Conservation (phyloP, 768 basidiomycete genomes). For the Phaffia australis region DNA sequence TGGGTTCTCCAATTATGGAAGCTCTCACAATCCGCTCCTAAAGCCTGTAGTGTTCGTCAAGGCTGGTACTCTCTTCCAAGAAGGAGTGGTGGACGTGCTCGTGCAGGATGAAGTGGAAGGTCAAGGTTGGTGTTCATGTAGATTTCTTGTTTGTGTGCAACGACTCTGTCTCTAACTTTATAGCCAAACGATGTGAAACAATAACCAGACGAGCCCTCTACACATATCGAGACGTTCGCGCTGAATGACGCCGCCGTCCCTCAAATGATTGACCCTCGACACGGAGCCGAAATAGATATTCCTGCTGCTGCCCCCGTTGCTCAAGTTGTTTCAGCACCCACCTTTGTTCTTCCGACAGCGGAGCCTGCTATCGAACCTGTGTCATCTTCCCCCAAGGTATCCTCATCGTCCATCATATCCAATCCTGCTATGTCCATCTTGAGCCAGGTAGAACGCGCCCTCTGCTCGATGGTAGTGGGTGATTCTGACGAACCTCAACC, state of each 20-base stretch:
- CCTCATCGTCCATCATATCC: neutral
- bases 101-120: neutral
- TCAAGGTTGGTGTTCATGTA: neutral
- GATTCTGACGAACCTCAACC: too few relatives aligned
- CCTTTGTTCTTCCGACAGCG: neutral
- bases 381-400: neutral
- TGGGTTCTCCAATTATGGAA: neutral
- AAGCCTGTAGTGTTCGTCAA: slow-evolving; percentile 25
- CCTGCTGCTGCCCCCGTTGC: neutral
- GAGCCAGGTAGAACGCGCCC: too few relatives aligned
- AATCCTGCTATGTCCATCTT: too few relatives aligned
- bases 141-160: too few relatives aligned
- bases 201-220: neutral
- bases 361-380: neutral
- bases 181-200: neutral
- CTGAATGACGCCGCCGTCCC: slow-evolving; percentile 12
- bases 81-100: slow-evolving; percentile 19
- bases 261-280: slow-evolving; percentile 11
- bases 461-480: too few relatives aligned
- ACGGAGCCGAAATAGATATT: slow-evolving; percentile 2
- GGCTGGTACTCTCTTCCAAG: slow-evolving; percentile 26
- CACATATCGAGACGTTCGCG: slow-evolving; percentile 11
- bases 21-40: neutral
- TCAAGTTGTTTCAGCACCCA: neutral
- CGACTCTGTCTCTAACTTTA: neutral